A percentile compares a stretch with the other conserved stretches of the same genome.
Conservation (phyloP, 768 basidiomycete species). For the Leccinum arenicola region DNA sequence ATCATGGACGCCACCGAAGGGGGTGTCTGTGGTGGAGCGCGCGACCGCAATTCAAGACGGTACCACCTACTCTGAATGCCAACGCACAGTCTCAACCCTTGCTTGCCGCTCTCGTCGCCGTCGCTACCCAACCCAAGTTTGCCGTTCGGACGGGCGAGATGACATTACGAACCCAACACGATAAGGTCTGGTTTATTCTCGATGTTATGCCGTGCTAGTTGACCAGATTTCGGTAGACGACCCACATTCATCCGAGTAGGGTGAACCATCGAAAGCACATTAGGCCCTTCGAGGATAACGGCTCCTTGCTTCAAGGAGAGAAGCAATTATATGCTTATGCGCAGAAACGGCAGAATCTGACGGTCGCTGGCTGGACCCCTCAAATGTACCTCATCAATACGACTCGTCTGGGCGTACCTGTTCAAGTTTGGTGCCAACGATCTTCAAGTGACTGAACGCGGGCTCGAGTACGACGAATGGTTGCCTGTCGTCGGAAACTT, state of each 20-base stretch:
- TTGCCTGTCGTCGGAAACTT: slow-evolving; percentile 76
- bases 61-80: slow-evolving; percentile 66
- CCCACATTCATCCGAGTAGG: slow-evolving; percentile 81
- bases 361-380: slow-evolving; percentile 41
- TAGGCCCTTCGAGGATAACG: slow-evolving; percentile 19
- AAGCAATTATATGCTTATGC: slow-evolving; percentile 81
- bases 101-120: slow-evolving; percentile 78
- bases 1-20: slow-evolving; percentile 82
- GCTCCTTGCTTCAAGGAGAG: slow-evolving; percentile 35
- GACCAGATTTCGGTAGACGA: slow-evolving; percentile 42
- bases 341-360: slow-evolving; percentile 81
- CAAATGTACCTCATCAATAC: slow-evolving; percentile 77
- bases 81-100: slow-evolving; percentile 76
- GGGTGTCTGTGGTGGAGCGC: slow-evolving; percentile 36
- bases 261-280: slow-evolving; percentile 72
- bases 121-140: slow-evolving; percentile 89
- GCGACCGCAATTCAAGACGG: slow-evolving; percentile 34
- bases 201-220: slow-evolving; percentile 7
- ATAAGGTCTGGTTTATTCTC: slow-evolving; percentile 59
- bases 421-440: slow-evolving; percentile 89
- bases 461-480: slow-evolving; percentile 89
- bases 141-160: slow-evolving; percentile 71
- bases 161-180: slow-evolving; percentile 69
- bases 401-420: slow-evolving; percentile 84
- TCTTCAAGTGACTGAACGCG: slow-evolving; percentile 63